A percentile compares a stretch with the other conserved stretches of the same genome.
These are phyloP conservation scores for Polygonum aviculare DNA, from an alignment of 148 eudicot genomes.

Conservation along the genomic window DNA sequence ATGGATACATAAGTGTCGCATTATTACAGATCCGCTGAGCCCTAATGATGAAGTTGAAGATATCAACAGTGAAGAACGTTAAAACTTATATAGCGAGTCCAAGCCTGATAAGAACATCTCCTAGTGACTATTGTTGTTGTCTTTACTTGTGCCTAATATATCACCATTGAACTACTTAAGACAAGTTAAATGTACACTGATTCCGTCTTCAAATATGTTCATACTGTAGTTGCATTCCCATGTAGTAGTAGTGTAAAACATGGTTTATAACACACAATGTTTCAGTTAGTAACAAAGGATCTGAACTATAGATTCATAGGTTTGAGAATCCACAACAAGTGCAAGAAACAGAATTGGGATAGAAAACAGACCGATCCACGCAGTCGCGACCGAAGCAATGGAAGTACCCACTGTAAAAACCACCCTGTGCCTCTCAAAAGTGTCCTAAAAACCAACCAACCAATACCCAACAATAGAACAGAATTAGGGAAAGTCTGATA, in stretches of 20 bases:
- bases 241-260: neutral
- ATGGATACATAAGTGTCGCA: neutral
- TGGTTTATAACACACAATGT: too few relatives aligned
- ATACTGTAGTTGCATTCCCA: neutral
- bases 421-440: conserved; percentile 89
- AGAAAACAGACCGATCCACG: conserved; percentile 57
- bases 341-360: neutral
- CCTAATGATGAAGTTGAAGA: neutral
- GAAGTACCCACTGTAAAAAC: conserved; percentile 84
- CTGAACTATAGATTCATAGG: neutral
- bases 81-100: neutral
- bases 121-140: neutral
- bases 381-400: conserved; percentile 74
- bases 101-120: neutral
- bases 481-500: neutral
- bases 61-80: neutral
- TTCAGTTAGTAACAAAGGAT: neutral
- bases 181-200: too few relatives aligned
- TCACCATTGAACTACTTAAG: neutral
- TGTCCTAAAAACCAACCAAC: conserved; percentile 11
- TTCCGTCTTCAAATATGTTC: neutral
- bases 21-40: neutral
- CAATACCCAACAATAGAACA: neutral
- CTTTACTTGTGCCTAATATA: neutral
- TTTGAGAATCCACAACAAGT: neutral